These are phyloP conservation scores for Hemisphaericaspora subhashii DNA, from an alignment of 1,139 yeast genomes.

Conservation along the genomic window DNA sequence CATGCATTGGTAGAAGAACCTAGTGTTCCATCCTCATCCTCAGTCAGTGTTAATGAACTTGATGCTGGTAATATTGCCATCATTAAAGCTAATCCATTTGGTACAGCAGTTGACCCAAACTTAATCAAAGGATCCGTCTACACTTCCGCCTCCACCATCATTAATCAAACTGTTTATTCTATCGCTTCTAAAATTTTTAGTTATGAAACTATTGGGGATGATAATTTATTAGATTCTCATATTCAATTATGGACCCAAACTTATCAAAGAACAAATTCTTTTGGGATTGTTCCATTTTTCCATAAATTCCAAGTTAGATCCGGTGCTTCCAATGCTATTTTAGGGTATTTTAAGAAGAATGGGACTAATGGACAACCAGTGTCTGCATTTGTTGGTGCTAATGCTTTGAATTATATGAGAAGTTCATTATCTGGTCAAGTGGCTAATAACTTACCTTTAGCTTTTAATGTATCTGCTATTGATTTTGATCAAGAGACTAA, in stretches of 20 bases:
- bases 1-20: slow-evolving; percentile 10
- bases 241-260: slow-evolving; percentile 60
- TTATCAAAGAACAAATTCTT: slow-evolving; percentile 52
- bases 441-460: slow-evolving; percentile 53
- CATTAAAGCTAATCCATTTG: slow-evolving; percentile 49
- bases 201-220: slow-evolving; percentile 64
- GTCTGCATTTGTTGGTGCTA: slow-evolving; percentile 66
- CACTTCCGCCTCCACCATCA: slow-evolving; percentile 62
- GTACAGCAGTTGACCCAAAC: slow-evolving; percentile 57
- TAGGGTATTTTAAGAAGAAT: slow-evolving; percentile 62
- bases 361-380: slow-evolving; percentile 41
- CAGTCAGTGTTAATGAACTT: slow-evolving; percentile 9
- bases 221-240: slow-evolving; percentile 60
- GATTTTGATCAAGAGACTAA: slow-evolving; percentile 59
- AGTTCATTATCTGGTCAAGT: slow-evolving; percentile 44
- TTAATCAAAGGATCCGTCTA: slow-evolving; percentile 51
- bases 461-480: slow-evolving; percentile 72
- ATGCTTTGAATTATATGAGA: slow-evolving; percentile 67
- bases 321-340: slow-evolving; percentile 79
- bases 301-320: slow-evolving; percentile 71
- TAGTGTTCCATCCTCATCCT: neutral
- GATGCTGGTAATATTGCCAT: slow-evolving; percentile 5
- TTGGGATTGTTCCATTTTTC: slow-evolving; percentile 57
- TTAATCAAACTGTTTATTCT: slow-evolving; percentile 66
- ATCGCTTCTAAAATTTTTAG: slow-evolving; percentile 66